A percentile compares a stretch with the other conserved stretches of the same genome.
These are phyloP conservation scores for Clarkia xantiana DNA, from an alignment of 345 rosid genomes.

Conservation along the genomic window DNA sequence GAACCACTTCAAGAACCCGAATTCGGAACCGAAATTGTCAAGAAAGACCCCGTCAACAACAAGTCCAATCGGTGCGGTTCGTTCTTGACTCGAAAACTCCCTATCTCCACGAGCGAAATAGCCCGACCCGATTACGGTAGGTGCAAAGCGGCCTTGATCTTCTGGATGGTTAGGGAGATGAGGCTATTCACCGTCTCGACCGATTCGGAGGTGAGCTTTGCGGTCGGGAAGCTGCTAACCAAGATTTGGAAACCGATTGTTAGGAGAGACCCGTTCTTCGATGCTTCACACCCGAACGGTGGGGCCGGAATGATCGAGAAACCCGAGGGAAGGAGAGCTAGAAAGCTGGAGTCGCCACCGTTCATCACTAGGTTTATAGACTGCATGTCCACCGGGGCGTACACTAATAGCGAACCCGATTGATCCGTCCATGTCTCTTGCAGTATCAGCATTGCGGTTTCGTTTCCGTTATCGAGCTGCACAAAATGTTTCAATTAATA, in stretches of 20 bases:
- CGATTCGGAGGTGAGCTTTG: constrained; percentile 40
- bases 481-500: neutral
- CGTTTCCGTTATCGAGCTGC: constrained; percentile 24
- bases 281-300: constrained; percentile 10
- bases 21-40: neutral
- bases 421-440: constrained; percentile 56
- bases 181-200: constrained; percentile 48
- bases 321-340: constrained; percentile 49
- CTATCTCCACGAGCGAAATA: neutral
- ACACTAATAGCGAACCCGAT: constrained; percentile 42
- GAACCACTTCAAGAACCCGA: constrained; percentile 15
- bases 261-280: constrained; percentile 18
- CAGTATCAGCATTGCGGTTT: constrained; percentile 35
- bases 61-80: constrained; percentile 12
- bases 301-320: constrained; percentile 39
- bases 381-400: constrained; percentile 44
- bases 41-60: neutral
- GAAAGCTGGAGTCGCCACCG: constrained; percentile 31
- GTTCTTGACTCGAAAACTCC: constrained; percentile 34
- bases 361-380: constrained; percentile 26
- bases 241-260: constrained; percentile 51
- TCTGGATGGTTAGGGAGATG: constrained; percentile 39
- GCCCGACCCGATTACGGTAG: constrained; percentile 5
- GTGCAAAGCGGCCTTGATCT: constrained; percentile 36
- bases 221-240: constrained; percentile 27